phyloP scores from a whole-genome alignment of 768 basidiomycete genomes.

The Suillus cothurnatus region DNA sequence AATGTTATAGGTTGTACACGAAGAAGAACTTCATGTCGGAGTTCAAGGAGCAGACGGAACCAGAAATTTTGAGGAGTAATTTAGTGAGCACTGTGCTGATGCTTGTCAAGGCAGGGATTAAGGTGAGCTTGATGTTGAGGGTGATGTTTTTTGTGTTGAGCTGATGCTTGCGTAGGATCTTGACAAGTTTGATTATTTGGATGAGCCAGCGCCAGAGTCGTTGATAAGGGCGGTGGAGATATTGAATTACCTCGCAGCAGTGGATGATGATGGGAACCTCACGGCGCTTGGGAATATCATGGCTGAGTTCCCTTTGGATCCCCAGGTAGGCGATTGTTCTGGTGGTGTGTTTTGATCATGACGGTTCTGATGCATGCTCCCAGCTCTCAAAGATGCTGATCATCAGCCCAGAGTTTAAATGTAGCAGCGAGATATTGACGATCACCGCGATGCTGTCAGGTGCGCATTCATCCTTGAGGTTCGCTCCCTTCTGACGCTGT shows the following conservation, averaged over 20 bases:
- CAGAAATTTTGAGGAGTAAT: slow-evolving; percentile 94
- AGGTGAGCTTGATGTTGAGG: slow-evolving; percentile 44
- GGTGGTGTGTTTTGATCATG: background rate
- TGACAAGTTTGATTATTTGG: slow-evolving; percentile 86
- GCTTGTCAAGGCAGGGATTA: slow-evolving; percentile 91
- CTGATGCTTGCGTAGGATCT: slow-evolving; percentile 53
- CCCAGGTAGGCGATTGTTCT: slow-evolving; percentile 58
- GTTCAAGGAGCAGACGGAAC: slow-evolving; percentile 95
- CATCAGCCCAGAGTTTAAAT: slow-evolving; percentile 91
- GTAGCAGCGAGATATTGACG: slow-evolving; percentile 93
- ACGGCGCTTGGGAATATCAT: slow-evolving; percentile 87
- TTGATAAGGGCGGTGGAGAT: slow-evolving; percentile 96
- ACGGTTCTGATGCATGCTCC: background rate
- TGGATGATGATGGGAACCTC: slow-evolving; percentile 93
- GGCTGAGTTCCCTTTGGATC: slow-evolving; percentile 99
- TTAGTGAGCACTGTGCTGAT: slow-evolving; percentile 92
- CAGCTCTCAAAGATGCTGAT: slow-evolving; percentile 91
- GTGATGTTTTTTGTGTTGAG: slow-evolving; percentile 1
- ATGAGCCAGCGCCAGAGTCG: slow-evolving; percentile 94
- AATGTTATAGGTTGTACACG: slow-evolving; percentile 96
- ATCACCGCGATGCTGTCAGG: slow-evolving; percentile 97
- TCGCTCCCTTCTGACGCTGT: background rate
- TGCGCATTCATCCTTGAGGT: slow-evolving; percentile 27
- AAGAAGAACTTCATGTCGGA: slow-evolving; percentile 97
- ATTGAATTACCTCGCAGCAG: slow-evolving; percentile 86